A percentile compares a stretch with the other conserved stretches of the same genome.
phyloP scores from a whole-genome alignment of 768 basidiomycete species.

The Fomitopsis serialis region DNA sequence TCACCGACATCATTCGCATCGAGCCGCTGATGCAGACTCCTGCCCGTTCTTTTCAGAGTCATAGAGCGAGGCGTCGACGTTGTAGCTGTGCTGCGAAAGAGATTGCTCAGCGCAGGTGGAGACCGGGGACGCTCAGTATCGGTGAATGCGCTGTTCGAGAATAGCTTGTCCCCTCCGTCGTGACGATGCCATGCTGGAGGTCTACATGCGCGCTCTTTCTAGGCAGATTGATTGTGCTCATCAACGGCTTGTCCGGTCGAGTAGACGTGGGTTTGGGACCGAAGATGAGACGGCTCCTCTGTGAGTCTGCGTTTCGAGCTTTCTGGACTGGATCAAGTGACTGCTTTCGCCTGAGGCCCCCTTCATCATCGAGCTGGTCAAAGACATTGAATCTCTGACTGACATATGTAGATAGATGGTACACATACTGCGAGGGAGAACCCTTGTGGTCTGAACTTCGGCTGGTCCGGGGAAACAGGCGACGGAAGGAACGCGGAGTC shows the following conservation, averaged over 20 bases:
- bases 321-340: background rate
- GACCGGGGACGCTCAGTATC: background rate
- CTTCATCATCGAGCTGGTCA: background rate
- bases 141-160: background rate
- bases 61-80: background rate
- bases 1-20: constrained; percentile 7
- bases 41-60: constrained; percentile 2
- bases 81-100: background rate
- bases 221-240: background rate
- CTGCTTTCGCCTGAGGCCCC: background rate
- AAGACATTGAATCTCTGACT: background rate
- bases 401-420: background rate
- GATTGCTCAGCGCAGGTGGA: background rate
- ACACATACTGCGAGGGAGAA: background rate
- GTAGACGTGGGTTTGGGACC: constrained; percentile 2
- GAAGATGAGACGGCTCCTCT: constrained; percentile 6
- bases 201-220: background rate
- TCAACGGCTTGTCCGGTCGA: background rate
- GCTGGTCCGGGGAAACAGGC: background rate
- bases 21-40: background rate
- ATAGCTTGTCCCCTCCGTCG: background rate
- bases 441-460: background rate
- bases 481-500: background rate
- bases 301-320: constrained; percentile 2
- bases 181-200: background rate